Percentiles rank a stretch among this genome's conserved stretches.
These are phyloP conservation scores for Trametes polyzona DNA, from an alignment of 1,284 basidiomycete genomes.

Conservation along the genomic window DNA sequence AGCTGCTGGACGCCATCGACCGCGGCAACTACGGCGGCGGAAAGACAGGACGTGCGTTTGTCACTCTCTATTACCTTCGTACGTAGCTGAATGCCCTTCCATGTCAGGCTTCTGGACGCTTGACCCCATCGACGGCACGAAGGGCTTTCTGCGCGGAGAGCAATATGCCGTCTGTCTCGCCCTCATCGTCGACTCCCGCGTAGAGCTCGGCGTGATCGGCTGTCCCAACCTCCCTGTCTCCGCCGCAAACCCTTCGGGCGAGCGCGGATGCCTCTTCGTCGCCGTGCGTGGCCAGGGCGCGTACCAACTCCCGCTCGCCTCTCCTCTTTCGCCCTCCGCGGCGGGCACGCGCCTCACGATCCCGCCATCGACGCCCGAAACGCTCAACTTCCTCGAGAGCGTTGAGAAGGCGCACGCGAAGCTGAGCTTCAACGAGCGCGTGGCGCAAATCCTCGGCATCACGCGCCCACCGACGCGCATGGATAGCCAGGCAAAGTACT, in stretches of 20 bases:
- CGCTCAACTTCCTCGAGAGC: slow-evolving; percentile 85
- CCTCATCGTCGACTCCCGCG: slow-evolving; percentile 83
- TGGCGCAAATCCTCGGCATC: slow-evolving; percentile 74
- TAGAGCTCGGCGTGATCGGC: slow-evolving; percentile 91
- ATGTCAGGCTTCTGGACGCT: slow-evolving; percentile 83
- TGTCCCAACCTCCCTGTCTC: slow-evolving; percentile 89
- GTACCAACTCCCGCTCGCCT: slow-evolving; percentile 59
- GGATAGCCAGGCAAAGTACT: slow-evolving; percentile 99
- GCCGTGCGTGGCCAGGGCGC: slow-evolving; percentile 85
- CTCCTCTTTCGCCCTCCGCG: slow-evolving; percentile 17
- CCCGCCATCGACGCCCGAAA: slow-evolving; percentile 47
- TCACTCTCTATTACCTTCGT: not conserved
- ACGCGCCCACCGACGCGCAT: slow-evolving; percentile 78
- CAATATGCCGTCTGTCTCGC: slow-evolving; percentile 98
- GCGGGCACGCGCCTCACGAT: slow-evolving; percentile 52
- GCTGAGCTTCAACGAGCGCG: slow-evolving; percentile 79
- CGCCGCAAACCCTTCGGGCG: slow-evolving; percentile 55
- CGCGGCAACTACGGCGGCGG: slow-evolving; percentile 85
- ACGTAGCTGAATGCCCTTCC: not conserved
- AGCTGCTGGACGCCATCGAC: slow-evolving; percentile 87
- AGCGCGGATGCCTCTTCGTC: slow-evolving; percentile 82
- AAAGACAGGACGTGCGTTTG: slow-evolving; percentile 74
- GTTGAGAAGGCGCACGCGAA: slow-evolving; percentile 94
- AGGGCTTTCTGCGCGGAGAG: slow-evolving; percentile 94
- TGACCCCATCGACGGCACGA: slow-evolving; percentile 92